Percentiles rank a stretch among this genome's conserved stretches.
Evolutionary conservation across 345 rosid species (phyloP).

Genomic region (Arabidopsis suecica): DNA sequence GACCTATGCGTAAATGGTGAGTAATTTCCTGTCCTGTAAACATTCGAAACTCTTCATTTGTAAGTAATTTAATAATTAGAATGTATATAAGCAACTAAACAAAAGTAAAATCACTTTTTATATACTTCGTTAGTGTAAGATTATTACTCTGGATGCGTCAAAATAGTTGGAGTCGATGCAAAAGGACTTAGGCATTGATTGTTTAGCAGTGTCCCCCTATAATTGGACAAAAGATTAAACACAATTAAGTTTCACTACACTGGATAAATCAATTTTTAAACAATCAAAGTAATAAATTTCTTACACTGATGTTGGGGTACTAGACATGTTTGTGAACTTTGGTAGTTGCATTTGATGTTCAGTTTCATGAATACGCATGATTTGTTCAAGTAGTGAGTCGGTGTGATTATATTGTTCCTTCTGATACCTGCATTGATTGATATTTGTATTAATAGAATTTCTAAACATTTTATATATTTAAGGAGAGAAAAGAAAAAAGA

Average conservation of each 20-base stretch:
- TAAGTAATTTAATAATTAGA: background rate
- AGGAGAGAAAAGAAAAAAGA: background rate
- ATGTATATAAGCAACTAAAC: background rate
- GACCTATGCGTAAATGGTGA: slow-evolving; percentile 6
- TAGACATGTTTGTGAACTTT: slow-evolving; percentile 3
- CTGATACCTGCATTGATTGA: slow-evolving; percentile 26
- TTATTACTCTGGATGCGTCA: slow-evolving; percentile 1
- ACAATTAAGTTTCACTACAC: background rate
- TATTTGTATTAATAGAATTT: background rate
- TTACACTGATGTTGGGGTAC: slow-evolving; percentile 19
- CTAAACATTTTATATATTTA: background rate
- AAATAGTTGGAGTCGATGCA: slow-evolving; percentile 15
- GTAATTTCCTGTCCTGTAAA: slow-evolving; percentile 17
- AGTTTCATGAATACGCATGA: slow-evolving; percentile 11
- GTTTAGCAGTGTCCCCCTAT: slow-evolving; percentile 5
- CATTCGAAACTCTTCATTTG: background rate
- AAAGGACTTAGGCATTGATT: slow-evolving; percentile 10
- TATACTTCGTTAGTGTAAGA: slow-evolving; percentile 10
- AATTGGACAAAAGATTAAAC: slow-evolving; percentile 13
- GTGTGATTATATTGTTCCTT: background rate
- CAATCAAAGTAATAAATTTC: background rate
- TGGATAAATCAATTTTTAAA: background rate
- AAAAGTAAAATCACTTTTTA: no score
- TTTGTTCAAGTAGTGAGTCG: slow-evolving; percentile 10
- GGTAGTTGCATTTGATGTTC: slow-evolving; percentile 29